These are phyloP conservation scores for thale cress (Arabidopsis thaliana) DNA, from an alignment of 345 rosid genomes.

Conservation along the genomic window TAIR10.1 NC_003070.9:25409001-25409500, in stretches of 20 bases:
- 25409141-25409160: constrained; percentile 99
- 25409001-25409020: constrained; percentile 8
- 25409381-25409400: constrained; percentile 17
- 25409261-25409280: constrained; percentile 30
- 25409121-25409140: constrained; percentile 88
- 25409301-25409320: constrained; percentile 38
- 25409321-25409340: constrained; percentile 25
- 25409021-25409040: constrained; percentile 40
- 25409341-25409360: neutral
- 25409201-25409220: constrained; percentile 10
- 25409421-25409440: constrained; percentile 36
- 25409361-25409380: constrained; percentile 32
- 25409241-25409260: neutral
- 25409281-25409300: constrained; percentile 28
- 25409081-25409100: constrained; percentile 57
- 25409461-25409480: constrained; percentile 80
- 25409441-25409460: constrained; percentile 51
- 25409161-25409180: constrained; percentile 65
- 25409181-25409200: constrained; percentile 1
- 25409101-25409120: constrained; percentile 46
- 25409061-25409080: constrained; percentile 51
- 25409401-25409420: neutral
- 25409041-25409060: constrained; percentile 49
- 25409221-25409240: constrained; percentile 23
- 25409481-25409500: constrained; percentile 88